Evolutionary conservation across 805 yeast genomes (phyloP), one percentile per base, ranked within the genome.

Genomic region (Myxozyma vanderwaltii): DNA sequence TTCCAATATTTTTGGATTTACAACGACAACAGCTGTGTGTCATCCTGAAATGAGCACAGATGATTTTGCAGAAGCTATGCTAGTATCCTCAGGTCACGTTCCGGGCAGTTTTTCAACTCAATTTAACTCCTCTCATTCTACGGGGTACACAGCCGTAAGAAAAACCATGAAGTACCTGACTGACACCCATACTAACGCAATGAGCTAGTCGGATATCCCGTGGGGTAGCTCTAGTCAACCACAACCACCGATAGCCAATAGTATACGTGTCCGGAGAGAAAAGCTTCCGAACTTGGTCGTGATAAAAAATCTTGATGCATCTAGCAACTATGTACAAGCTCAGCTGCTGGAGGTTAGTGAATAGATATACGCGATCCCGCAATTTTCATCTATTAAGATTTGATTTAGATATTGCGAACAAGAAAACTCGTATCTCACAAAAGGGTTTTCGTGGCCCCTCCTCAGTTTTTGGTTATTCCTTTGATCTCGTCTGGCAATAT

Each of bases 281-380:
- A 17, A 36, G 5, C 26, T 62, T 17, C 61, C 65, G 23, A 53
- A 62, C 33, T 21, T 62, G 39, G 39, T 59, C 10, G 43, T 62
- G 13, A 38, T 62, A n/a, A 50, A 60, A 24, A 27, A 62, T 48
- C 31, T 62, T n/a, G 61, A 55, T 27, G 23, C 23, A 36, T 33
- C 63, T n/a, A 62, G 58, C 45, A 51, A 51, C 40, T 62, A 54
- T 39, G 61, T 62, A 4, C 65, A 62, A 19, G 61, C 64, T 2
- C 61, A 55, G 36, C 26, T 62, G n/a, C 44, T 62, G 13, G 65
- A 62, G 56, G 63, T 57, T 21, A 6, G 47, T 4, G 23, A 19
- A n/a, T n/a, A n/a, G n/a, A n/a, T n/a, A n/a, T n/a, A n/a, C n/a
- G n/a, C n/a, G n/a, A n/a, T n/a, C 27, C 35, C 43, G 27, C 15